Evolutionary conservation across 257 asterid species (phyloP), one percentile per base, ranked within the genome.

Genomic region (Rauvolfia tetraphylla): DNA sequence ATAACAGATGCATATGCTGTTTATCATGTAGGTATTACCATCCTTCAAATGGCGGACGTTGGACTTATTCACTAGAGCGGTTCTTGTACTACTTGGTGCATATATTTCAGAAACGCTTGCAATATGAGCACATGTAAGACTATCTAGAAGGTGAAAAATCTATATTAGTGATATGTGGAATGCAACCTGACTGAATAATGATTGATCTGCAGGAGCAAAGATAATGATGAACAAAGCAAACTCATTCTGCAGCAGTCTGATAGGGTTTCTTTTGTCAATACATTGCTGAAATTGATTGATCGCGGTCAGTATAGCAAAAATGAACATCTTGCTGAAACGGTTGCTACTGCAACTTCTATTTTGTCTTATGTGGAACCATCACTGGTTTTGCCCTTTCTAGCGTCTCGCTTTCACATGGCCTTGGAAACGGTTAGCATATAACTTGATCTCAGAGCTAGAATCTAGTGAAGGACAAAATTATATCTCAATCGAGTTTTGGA

Each of bases 1-100:
- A 54, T 20, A 41, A n/a, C 34, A 56, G 59, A 46, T 56, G 7
- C 22, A 73, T 54, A 56, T 57, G 71, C 65, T 39, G 49, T 31
- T 53, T 73, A 71, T 74, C 73, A 59, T 83, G 67, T 79, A 95
- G 99, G 86, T 95, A 95, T 85, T 95, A 95, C 87, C 99, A 95
- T 82, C 99, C 99, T 79, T 95, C 99, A 39, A 95, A 95, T 88
- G 99, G 99, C 79, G 99, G 99, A 77, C 96, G 96, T 69, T 95
- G 99, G 99, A 93, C 99, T 54, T 90, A 88, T 85, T 83, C 97
- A 20, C 83, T 95, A 78, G 99, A 91, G 86, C 85, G 91, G 44
- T 85, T 95, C 78, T 86, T 95, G 92, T 93, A 83, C 84, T 88
- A 95, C 86, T 84, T 93, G 89, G 99, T 95, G 83, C 80, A 79